Conservation (phyloP, 306 rosid species). For the Cucurbita pepo region DNA sequence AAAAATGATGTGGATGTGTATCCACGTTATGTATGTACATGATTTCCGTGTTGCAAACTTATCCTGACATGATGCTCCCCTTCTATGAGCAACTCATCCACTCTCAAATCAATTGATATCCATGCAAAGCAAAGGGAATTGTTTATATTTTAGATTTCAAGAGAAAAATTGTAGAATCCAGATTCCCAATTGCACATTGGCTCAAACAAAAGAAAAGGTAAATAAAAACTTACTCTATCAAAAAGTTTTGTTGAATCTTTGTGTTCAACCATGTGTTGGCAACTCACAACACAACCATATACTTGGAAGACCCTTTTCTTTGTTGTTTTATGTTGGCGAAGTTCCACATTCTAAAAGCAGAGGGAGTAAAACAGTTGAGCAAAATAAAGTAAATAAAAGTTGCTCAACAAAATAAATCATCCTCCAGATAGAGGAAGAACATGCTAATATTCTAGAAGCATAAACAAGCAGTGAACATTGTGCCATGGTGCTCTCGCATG, state of each 20-base stretch:
- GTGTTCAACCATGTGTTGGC: slow-evolving; percentile 65
- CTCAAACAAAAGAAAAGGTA: not conserved
- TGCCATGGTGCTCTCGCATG: not conserved
- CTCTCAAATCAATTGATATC: not conserved
- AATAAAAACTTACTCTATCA: slow-evolving; percentile 51
- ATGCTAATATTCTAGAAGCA: not conserved
- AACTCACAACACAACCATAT: slow-evolving; percentile 73
- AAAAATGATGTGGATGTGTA: not conserved
- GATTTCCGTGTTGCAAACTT: not conserved
- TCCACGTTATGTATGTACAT: not conserved
- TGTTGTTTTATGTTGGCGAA: slow-evolving; percentile 19
- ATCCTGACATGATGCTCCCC: not conserved
- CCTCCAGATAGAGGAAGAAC: not conserved
- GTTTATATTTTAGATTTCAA: not conserved
- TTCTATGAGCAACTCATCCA: not conserved
- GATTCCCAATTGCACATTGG: not conserved
- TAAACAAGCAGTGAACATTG: not conserved
- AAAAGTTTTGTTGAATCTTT: slow-evolving; percentile 34
- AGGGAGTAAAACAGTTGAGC: not conserved
- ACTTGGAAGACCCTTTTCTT: slow-evolving; percentile 76
- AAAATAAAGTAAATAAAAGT: not conserved
- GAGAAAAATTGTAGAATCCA: not conserved
- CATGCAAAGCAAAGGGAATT: not conserved
- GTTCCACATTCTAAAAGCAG: slow-evolving; percentile 36
- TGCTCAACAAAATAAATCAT: not conserved